A percentile compares a stretch with the other conserved stretches of the same genome.
phyloP scores from a whole-genome alignment of 768 basidiomycete species.

The Thelephora ganbajun region DNA sequence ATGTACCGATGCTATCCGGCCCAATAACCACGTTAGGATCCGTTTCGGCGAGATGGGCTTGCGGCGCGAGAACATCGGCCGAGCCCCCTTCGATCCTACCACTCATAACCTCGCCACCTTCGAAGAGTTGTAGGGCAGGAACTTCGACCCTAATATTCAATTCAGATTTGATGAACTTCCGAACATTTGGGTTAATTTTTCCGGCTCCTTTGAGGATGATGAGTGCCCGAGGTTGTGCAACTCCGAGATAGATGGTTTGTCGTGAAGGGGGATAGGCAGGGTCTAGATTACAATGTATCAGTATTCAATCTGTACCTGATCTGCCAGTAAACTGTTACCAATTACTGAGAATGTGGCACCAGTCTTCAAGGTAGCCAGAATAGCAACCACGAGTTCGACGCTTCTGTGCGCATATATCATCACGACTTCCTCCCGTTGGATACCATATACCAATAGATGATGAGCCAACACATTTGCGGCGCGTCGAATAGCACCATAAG shows the following conservation, averaged over 20 bases:
- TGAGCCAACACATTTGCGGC: slow-evolving; percentile 88
- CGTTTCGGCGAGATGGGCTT: slow-evolving; percentile 38
- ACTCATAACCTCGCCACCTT: slow-evolving; percentile 31
- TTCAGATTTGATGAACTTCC: slow-evolving; percentile 66
- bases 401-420: slow-evolving; percentile 96
- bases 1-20: slow-evolving; percentile 89
- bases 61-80: slow-evolving; percentile 48
- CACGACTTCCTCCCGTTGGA: slow-evolving; percentile 89
- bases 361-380: slow-evolving; percentile 92
- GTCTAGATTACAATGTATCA: slow-evolving; percentile 31
- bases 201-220: slow-evolving; percentile 89
- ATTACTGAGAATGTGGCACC: slow-evolving; percentile 97
- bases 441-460: slow-evolving; percentile 70
- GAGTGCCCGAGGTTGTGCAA: slow-evolving; percentile 84
- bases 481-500: slow-evolving; percentile 68
- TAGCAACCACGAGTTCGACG: slow-evolving; percentile 92
- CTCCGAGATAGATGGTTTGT: slow-evolving; percentile 85
- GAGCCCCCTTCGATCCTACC: background rate
- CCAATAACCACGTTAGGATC: slow-evolving; percentile 79
- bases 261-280: slow-evolving; percentile 92
- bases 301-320: too few relatives aligned
- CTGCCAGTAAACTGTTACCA: slow-evolving; percentile 33
- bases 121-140: slow-evolving; percentile 68
- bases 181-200: slow-evolving; percentile 60
- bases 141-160: slow-evolving; percentile 84